These are phyloP conservation scores for Phytophthora litchii DNA, from an alignment of 352 stramenopile genomes.

Conservation along the genomic window DNA sequence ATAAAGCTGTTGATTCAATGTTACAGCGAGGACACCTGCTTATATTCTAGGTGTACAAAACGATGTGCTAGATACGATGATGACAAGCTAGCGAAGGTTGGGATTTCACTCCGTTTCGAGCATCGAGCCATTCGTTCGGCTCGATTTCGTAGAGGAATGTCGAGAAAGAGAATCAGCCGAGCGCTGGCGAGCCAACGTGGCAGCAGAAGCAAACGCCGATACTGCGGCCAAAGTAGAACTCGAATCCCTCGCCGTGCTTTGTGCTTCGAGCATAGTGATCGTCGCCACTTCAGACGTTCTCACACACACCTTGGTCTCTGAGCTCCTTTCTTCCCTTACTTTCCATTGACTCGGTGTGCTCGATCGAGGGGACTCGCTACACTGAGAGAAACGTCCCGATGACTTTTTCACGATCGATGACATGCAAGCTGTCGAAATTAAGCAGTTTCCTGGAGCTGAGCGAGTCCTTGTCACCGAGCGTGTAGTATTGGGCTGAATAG, in stretches of 20 bases:
- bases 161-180: conserved; percentile 58
- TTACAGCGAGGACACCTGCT: no score
- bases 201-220: conserved; percentile 55
- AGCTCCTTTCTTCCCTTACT: conserved; percentile 23
- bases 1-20: no score
- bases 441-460: conserved; percentile 12
- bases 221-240: conserved; percentile 50
- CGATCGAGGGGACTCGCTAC: conserved; percentile 14
- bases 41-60: no score
- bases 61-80: no score
- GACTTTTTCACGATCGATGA: conserved; percentile 27
- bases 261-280: not conserved
- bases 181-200: conserved; percentile 54
- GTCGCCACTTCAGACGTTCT: conserved; percentile 4
- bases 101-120: conserved; percentile 18
- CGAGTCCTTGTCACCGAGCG: conserved; percentile 2
- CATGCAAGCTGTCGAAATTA: conserved; percentile 29
- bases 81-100: no score
- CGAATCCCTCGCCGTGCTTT: conserved; percentile 7
- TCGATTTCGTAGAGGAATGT: conserved; percentile 42
- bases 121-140: conserved; percentile 20
- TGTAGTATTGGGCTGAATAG: not conserved
- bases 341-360: conserved; percentile 34
- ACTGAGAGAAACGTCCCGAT: conserved; percentile 1
- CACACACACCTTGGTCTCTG: conserved; percentile 27